Base-by-base conservation (phyloP, 805 yeast species). In the Suhomyces canberraensis region DNA sequence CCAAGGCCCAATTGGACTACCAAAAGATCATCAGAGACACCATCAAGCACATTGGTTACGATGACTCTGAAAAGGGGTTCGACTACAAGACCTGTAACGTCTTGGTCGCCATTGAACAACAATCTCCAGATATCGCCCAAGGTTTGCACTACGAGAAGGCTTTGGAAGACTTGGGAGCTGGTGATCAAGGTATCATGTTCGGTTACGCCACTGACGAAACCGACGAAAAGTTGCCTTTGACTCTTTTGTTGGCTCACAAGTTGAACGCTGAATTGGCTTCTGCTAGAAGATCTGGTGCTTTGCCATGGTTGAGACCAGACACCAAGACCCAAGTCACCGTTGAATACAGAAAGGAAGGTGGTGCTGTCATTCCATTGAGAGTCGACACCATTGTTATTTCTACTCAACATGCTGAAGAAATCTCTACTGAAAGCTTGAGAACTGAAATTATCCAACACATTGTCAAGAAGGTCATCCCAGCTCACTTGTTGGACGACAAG, bases 121-220 rank as follows among this genome's bases (percentile, higher is more conserved):
- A 93, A 76, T 89, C 97, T 36, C 93, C 95, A 55, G 98, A 93
- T 74, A 93, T 93, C 60, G 98, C 98, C 45, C 98, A 91, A 75
- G 98, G 98, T 80, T 81, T 93, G 62, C 98, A 93, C 73, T 85
- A 85, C 73, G 97, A 93, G 66, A 79, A 83, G 73, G 95, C 85
- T 39, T 75, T 93, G 49, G 98, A 93, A 78, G 95, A 93, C 43
- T 81, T 93, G 61, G 98, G 98, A 70, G 98, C 98, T 50, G 98
- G 98, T 82, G 98, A 93, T 76, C 98, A 93, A 75, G 98, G 98
- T 84, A 93, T 93, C 68, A 93, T 93, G 98, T 93, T 93, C 65
- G 98, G 98, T 71, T 93, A 93, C 71, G 98, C 98, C 56, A 83
- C 98, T 47, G 96, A 93, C 61, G 98, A 93, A 78, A 90, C 98